Percentiles rank a stretch among this genome's conserved stretches.
Evolutionary conservation across 2,329 filamentous ascomycete genomes (phyloP).

Genomic region (Hypomyces rosellus): DNA sequence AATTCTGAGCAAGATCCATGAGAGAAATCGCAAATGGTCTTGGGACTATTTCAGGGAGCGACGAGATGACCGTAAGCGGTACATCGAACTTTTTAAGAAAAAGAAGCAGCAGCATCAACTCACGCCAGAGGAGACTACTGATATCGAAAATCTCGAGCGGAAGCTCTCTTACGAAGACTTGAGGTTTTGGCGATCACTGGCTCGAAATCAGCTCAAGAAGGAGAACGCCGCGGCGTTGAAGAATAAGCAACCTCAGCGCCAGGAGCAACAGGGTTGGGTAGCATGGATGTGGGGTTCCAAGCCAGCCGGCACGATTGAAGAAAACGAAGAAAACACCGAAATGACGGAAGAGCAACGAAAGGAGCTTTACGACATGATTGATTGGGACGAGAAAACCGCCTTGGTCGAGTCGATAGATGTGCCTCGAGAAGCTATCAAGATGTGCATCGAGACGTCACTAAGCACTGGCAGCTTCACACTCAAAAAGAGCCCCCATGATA

Average conservation of each 20-base stretch:
- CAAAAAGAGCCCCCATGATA: conserved; percentile 58
- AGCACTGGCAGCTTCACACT: conserved; percentile 94
- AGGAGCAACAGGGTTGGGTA: conserved; percentile 78
- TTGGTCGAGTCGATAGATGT: conserved; percentile 82
- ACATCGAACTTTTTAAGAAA: conserved; percentile 96
- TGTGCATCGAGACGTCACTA: conserved; percentile 89
- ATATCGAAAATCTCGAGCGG: conserved; percentile 70
- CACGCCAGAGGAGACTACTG: conserved; percentile 61
- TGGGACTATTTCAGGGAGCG: conserved; percentile 95
- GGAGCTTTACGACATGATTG: conserved; percentile 94
- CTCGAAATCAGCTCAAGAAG: conserved; percentile 88
- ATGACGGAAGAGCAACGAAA: conserved; percentile 96
- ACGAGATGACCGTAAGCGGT: conserved; percentile 78
- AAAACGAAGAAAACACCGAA: conserved; percentile 63
- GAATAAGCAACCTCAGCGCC: conserved; percentile 43
- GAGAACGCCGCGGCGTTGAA: conserved; percentile 89
- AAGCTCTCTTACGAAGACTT: conserved; percentile 93
- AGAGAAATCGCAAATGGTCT: conserved; percentile 86
- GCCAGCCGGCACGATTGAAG: conserved; percentile 53
- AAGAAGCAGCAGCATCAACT: conserved; percentile 71
- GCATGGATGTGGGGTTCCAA: conserved; percentile 89
- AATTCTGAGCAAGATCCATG: conserved; percentile 88
- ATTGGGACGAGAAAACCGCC: conserved; percentile 94
- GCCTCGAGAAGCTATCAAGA: conserved; percentile 84
- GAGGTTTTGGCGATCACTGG: conserved; percentile 92